Evolutionary conservation across 2,329 filamentous ascomycete genomes (phyloP), one percentile per base, ranked within the genome.

Genomic region (Myriosclerotinia curreyana): DNA sequence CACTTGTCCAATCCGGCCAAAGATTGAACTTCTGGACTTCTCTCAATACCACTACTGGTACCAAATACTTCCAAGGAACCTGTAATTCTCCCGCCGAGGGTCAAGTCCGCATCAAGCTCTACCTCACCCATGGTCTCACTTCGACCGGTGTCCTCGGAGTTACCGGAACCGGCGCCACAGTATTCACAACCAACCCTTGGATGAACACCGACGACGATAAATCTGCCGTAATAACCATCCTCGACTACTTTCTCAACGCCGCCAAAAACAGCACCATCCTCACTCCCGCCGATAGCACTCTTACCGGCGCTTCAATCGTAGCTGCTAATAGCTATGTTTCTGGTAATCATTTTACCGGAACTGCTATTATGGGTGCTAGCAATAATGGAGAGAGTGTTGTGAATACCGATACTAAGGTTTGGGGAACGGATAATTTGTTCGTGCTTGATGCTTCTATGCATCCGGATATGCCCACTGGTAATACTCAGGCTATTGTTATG

Each of bases 381-480:
- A 83, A 86, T 61, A 76, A 76, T 61, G 84, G 85, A 25, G 80
- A 77, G 5, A 77, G 83, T 1, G 86, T 89, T 4, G 86, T 89
- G 0, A 86, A 88, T 69, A 73, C 79, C 17, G 77, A 88, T 74
- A 82, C 84, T 58, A 83, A 82, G 75, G 85, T 89, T 6, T 88
- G 83, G 70, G 86, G 86, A 42, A 88, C 83, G 0, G 84, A 88
- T 69, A 88, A 89, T 74, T 75, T 88, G 58, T 88, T 86, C 71
- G 83, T 89, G 20, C 84, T 90, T 11, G 86, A 90, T 70, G 87
- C 83, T 0, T 83, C 82, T 66, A 85, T 90, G 70, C 87, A 89
- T 77, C 86, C 87, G 0, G 87, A 87, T 70, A 82, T 89, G 67
- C 80, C 86, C 2, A 87, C 86, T 0, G 84, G 86, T 28, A 91